Evolutionary conservation across 148 eudicot genomes (phyloP).

Genomic region (Camellia japonica): DNA sequence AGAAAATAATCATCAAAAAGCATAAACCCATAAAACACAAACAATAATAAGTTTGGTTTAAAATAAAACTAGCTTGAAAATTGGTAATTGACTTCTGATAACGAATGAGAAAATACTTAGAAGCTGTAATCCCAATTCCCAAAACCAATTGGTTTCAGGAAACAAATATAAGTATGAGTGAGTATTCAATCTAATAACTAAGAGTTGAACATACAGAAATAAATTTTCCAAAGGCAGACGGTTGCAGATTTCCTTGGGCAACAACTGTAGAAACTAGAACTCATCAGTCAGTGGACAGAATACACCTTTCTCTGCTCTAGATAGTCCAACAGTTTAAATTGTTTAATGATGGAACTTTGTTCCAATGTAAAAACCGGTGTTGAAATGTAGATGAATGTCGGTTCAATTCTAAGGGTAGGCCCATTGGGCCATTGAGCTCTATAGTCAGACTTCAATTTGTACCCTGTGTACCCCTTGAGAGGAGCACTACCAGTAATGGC

Average conservation of each 20-base stretch:
- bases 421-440: neutral
- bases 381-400: neutral
- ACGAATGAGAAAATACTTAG: neutral
- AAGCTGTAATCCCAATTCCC: neutral
- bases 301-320: neutral
- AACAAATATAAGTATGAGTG: neutral
- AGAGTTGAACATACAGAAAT: neutral
- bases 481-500: neutral
- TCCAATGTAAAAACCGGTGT: neutral
- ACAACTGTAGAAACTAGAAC: neutral
- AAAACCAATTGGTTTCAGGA: neutral
- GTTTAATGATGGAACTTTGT: neutral
- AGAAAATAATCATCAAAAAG: neutral
- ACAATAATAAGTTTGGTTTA: neutral
- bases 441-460: neutral
- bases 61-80: neutral
- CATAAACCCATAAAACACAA: neutral
- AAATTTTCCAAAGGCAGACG: neutral
- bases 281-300: neutral
- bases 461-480: neutral
- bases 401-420: neutral
- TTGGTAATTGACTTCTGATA: neutral
- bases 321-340: neutral
- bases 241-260: neutral
- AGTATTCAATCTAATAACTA: neutral